Percentiles rank a stretch among this genome's conserved stretches.
phyloP scores from a whole-genome alignment of 139 green algal species.

The Trebouxia sp. region DNA sequence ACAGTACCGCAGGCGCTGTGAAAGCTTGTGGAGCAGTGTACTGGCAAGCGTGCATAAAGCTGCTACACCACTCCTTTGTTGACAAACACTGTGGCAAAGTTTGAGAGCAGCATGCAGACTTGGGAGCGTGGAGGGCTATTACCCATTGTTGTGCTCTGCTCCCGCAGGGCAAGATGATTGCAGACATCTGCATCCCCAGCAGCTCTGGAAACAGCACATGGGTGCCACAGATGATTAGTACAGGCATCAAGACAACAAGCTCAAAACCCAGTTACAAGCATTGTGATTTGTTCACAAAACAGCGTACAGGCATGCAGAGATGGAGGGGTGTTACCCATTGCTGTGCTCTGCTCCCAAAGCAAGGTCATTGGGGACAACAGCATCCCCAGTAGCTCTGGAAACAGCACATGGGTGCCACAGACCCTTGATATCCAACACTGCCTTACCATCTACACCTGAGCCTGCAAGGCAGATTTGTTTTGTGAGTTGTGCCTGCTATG shows the following conservation, averaged over 20 bases:
- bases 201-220: conserved; percentile 33
- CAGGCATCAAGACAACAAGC: too few species aligned
- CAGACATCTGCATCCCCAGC: conserved; percentile 35
- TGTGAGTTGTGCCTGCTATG: conserved; percentile 53
- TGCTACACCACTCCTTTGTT: too few species aligned
- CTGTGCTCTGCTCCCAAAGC: conserved; percentile 40
- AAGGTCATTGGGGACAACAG: conserved; percentile 63
- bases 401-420: conserved; percentile 64
- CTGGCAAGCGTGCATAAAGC: too few species aligned
- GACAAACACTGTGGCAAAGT: too few species aligned
- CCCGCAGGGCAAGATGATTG: conserved; percentile 68
- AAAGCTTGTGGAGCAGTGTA: too few species aligned
- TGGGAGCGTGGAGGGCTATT: too few species aligned
- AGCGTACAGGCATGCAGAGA: too few species aligned
- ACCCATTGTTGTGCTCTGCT: background rate
- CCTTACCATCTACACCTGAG: background rate
- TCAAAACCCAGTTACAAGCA: too few species aligned
- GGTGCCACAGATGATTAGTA: conserved; percentile 73
- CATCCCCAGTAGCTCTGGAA: background rate
- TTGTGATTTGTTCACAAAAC: too few species aligned
- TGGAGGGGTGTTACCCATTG: background rate
- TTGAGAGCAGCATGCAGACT: too few species aligned
- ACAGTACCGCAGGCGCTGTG: too few species aligned
- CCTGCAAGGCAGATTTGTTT: too few species aligned
- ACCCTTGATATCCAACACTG: conserved; percentile 44